Percentiles rank a stretch among this genome's conserved stretches.
Evolutionary conservation across 1,139 yeast species (phyloP).

Genomic region (Hemisphaericaspora xylofermentans): DNA sequence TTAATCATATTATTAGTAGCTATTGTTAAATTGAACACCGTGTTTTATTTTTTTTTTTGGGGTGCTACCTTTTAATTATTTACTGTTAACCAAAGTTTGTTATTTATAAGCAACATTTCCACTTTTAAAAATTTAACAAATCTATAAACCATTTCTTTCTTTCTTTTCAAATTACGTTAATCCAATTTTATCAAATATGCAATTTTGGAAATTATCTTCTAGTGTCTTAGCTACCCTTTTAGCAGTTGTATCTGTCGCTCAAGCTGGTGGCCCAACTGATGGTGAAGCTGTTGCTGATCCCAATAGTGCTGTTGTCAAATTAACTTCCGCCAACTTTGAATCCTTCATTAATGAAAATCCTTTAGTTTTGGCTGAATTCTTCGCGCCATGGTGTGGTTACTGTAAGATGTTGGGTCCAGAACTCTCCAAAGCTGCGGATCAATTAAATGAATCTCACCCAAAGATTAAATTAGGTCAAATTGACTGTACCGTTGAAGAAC

Average conservation of each 20-base stretch:
- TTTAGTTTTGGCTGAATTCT: slow-evolving; percentile 88
- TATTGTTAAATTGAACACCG: too few species aligned
- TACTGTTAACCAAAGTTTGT: too few species aligned
- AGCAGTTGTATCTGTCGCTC: slow-evolving; percentile 33
- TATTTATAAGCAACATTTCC: not conserved
- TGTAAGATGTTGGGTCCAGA: slow-evolving; percentile 95
- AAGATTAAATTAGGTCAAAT: slow-evolving; percentile 82
- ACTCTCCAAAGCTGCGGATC: slow-evolving; percentile 80
- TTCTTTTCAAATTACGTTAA: not conserved
- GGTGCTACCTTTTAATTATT: too few species aligned
- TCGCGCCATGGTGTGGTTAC: slow-evolving; percentile 99
- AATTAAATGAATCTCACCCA: slow-evolving; percentile 54
- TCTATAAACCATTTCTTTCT: not conserved
- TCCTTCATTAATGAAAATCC: slow-evolving; percentile 69
- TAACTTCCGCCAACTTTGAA: slow-evolving; percentile 60
- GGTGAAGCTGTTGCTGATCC: slow-evolving; percentile 74
- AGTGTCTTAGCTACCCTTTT: slow-evolving; percentile 39
- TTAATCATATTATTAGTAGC: too few species aligned
- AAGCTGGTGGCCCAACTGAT: slow-evolving; percentile 42
- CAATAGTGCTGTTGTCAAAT: slow-evolving; percentile 84
- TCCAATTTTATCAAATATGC: slow-evolving; percentile 23
- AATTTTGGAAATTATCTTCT: slow-evolving; percentile 43
- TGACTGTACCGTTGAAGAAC: slow-evolving; percentile 87
- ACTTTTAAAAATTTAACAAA: not conserved
- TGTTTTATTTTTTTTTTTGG: too few species aligned